Evolutionary conservation across 257 asterid genomes (phyloP), one percentile per base, ranked within the genome.

Genomic region (Solanum paucissectum): DNA sequence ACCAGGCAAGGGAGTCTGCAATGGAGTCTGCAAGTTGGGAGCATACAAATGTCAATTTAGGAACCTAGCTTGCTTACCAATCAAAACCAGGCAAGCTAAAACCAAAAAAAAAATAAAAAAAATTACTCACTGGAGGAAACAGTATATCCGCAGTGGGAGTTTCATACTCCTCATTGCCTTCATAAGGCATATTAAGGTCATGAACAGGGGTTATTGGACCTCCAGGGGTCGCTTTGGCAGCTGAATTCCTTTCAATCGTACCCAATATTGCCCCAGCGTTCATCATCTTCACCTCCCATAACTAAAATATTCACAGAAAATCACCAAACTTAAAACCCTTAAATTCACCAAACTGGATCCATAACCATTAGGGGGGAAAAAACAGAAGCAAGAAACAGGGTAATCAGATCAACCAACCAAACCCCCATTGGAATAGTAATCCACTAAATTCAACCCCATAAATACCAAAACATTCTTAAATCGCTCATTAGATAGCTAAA

Each of bases 111-210:
- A 34, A 8, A 62, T n/a, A 44, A 18, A 55, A 55, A 55, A 73
- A 72, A 36, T 29, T 40, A 87, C 98, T 93, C 87, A 97, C 99
- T 69, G 99, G 99, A 69, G 99, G 98, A 92, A 97, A 97, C 49
- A 97, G 94, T 90, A 97, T 89, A 89, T 97, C 99, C 88, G 98
- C 96, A 60, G 99, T 95, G 21, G 99, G 99, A 68, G 99, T 95
- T 91, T 97, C 99, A 83, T 89, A 97, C 94, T 97, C 99, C 93
- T 97, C 99, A 5, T 94, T 91, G 86, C 98, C 99, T 89, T 97
- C 98, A 84, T 97, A 95, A 25, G 99, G 99, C 46, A 97, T 98
- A 72, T 97, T 97, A 86, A 97, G 98, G 86, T 97, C 99, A 85
- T 95, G 99, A 88, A 96, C 95, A 11, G 98, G 95, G 14, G 93